These are phyloP conservation scores for Panicum miliaceum DNA, from an alignment of 176 grass and related monocot genomes.

Conservation along the genomic window DNA sequence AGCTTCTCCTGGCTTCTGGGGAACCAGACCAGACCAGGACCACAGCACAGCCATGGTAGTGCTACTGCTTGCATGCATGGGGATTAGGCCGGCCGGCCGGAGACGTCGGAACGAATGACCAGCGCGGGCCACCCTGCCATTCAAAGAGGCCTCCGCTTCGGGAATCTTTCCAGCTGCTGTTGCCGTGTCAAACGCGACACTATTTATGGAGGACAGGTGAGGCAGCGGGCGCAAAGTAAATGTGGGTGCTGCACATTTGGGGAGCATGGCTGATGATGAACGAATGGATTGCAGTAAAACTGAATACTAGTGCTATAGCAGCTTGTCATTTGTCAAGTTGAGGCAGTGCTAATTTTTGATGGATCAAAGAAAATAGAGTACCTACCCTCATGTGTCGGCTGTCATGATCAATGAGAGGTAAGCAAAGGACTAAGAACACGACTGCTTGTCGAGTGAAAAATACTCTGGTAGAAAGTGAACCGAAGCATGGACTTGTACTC, in stretches of 20 bases:
- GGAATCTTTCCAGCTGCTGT: constrained; percentile 41
- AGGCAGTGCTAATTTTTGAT: neutral
- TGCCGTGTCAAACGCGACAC: constrained; percentile 33
- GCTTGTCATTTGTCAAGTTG: neutral
- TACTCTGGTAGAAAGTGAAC: neutral
- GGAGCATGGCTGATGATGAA: neutral
- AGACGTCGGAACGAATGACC: constrained; percentile 33
- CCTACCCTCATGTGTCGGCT: neutral
- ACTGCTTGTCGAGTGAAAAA: neutral
- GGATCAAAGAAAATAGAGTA: neutral
- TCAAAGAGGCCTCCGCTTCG: constrained; percentile 25
- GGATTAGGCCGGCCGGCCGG: constrained; percentile 27
- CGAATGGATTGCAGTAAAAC: neutral
- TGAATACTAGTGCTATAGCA: neutral
- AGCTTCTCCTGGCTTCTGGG: constrained; percentile 37
- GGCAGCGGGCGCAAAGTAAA: too few species aligned
- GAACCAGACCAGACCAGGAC: constrained; percentile 19
- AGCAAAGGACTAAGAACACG: neutral
- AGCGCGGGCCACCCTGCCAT: constrained; percentile 25
- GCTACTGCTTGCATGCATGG: constrained; percentile 14
- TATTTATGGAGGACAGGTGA: neutral
- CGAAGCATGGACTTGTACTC: neutral
- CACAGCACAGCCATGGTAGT: neutral
- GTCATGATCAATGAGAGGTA: neutral
- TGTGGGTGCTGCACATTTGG: neutral